Conservation (phyloP, 2,329 filamentous ascomycete genomes). For the Ophiocordyceps unilateralis region DNA sequence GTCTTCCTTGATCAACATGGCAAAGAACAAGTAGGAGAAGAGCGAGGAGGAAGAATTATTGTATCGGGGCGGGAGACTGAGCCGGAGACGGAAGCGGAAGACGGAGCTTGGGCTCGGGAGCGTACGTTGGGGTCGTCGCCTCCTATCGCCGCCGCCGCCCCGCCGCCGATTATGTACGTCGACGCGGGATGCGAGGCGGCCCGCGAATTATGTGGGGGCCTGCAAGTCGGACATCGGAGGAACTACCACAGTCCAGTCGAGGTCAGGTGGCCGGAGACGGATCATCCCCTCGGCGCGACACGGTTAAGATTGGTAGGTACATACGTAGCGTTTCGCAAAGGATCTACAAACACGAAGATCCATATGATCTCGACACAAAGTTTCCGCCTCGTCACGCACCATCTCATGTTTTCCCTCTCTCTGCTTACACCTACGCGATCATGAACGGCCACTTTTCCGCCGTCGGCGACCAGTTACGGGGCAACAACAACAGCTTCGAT, state of each 20-base stretch:
- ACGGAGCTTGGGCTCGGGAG: too few species aligned
- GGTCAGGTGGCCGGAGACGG: not conserved
- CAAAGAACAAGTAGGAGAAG: constrained; percentile 1
- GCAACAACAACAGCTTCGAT: constrained; percentile 56
- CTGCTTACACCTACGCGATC: constrained; percentile 8
- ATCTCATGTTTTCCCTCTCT: not conserved
- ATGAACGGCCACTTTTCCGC: constrained; percentile 74
- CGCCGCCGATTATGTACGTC: too few species aligned
- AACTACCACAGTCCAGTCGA: too few species aligned
- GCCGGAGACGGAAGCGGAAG: too few species aligned
- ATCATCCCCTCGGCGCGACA: not conserved
- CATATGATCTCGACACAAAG: too few species aligned
- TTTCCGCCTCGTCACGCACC: too few species aligned
- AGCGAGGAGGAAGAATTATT: not conserved
- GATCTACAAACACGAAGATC: not conserved
- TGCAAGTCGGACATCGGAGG: too few species aligned
- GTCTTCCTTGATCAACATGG: constrained; percentile 37
- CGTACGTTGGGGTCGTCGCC: too few species aligned
- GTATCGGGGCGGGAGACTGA: too few species aligned
- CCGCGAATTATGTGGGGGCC: too few species aligned
- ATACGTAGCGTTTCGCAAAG: not conserved
- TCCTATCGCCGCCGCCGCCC: too few species aligned
- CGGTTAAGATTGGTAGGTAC: not conserved
- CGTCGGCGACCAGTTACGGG: constrained; percentile 46
- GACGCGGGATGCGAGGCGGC: too few species aligned